Conservation (phyloP, 2,329 filamentous ascomycete species). For the Aureobasidium sp. region DNA sequence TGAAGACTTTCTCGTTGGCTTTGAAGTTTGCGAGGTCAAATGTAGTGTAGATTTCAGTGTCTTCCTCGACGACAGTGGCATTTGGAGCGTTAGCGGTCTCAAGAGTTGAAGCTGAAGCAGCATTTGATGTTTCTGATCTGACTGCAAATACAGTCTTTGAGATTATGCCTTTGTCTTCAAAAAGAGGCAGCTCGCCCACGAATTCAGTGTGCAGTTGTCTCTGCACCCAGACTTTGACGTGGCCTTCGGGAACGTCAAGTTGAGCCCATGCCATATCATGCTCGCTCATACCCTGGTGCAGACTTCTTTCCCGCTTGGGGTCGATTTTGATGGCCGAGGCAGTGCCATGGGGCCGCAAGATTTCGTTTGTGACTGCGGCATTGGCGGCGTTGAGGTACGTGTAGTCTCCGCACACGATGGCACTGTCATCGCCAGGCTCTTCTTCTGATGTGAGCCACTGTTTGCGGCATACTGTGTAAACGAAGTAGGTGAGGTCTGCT, state of each 20-base stretch:
- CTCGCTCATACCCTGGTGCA: neutral
- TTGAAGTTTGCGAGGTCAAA: conserved; percentile 8
- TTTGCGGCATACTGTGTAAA: conserved; percentile 13
- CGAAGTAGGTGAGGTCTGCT: conserved; percentile 2
- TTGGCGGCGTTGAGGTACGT: conserved; percentile 11
- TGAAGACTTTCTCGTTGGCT: neutral
- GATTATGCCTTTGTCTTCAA: neutral
- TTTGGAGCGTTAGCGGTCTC: neutral
- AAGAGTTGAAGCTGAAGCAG: neutral
- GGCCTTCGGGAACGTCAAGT: neutral
- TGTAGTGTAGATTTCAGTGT: conserved; percentile 4
- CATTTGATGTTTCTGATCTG: neutral
- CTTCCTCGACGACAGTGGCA: neutral
- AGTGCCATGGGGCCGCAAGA: neutral
- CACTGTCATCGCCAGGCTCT: neutral
- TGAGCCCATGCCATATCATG: neutral
- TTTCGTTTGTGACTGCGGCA: neutral
- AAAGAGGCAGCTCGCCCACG: neutral
- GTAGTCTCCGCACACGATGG: neutral
- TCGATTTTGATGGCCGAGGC: neutral
- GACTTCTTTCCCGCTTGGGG: neutral
- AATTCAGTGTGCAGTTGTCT: conserved; percentile 1
- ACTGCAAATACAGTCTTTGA: neutral
- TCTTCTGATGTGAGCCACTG: neutral
- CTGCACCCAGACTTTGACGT: conserved; percentile 9